Conservation (phyloP, 2,329 filamentous ascomycete species). For the Rhinocladiella similis region DNA sequence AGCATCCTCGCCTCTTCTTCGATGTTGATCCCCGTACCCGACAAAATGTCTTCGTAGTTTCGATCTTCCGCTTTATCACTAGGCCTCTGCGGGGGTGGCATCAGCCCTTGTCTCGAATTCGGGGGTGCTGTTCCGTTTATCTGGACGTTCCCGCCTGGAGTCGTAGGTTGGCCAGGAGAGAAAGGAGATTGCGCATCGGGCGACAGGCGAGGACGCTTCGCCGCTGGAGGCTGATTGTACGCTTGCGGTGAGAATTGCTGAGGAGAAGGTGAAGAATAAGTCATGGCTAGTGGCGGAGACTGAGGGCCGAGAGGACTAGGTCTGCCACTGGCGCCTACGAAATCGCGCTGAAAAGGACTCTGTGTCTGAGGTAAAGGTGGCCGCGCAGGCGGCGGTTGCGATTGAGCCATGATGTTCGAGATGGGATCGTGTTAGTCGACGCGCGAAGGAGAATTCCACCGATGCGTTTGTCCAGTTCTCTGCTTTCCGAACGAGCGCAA, state of each 20-base stretch:
- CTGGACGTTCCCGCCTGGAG: slow-evolving; percentile 34
- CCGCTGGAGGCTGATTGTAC: slow-evolving; percentile 57
- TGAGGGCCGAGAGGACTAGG: slow-evolving; percentile 27
- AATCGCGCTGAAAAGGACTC: slow-evolving; percentile 24
- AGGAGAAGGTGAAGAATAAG: slow-evolving; percentile 62
- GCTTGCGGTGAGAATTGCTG: slow-evolving; percentile 56
- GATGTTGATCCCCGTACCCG: slow-evolving; percentile 27
- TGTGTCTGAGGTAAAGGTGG: slow-evolving; percentile 25
- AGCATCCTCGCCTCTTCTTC: slow-evolving; percentile 26
- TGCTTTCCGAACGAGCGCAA: slow-evolving; percentile 23
- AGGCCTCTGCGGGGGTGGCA: slow-evolving; percentile 65
- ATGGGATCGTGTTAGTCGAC: slow-evolving; percentile 4
- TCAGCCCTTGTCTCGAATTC: slow-evolving; percentile 46
- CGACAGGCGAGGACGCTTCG: slow-evolving; percentile 71
- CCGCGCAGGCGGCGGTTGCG: slow-evolving; percentile 23
- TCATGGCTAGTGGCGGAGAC: slow-evolving; percentile 22
- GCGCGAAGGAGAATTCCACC: slow-evolving; percentile 11
- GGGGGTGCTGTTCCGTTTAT: slow-evolving; percentile 58
- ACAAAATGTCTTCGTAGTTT: slow-evolving; percentile 25
- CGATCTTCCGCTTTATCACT: slow-evolving; percentile 31
- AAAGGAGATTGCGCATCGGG: slow-evolving; percentile 66
- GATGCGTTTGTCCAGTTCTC: slow-evolving; percentile 12
- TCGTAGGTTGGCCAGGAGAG: slow-evolving; percentile 35
- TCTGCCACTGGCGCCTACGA: slow-evolving; percentile 21
- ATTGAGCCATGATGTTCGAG: slow-evolving; percentile 25